Conservation (phyloP, 345 rosid genomes). For the Schrenkiella parvula region DNA sequence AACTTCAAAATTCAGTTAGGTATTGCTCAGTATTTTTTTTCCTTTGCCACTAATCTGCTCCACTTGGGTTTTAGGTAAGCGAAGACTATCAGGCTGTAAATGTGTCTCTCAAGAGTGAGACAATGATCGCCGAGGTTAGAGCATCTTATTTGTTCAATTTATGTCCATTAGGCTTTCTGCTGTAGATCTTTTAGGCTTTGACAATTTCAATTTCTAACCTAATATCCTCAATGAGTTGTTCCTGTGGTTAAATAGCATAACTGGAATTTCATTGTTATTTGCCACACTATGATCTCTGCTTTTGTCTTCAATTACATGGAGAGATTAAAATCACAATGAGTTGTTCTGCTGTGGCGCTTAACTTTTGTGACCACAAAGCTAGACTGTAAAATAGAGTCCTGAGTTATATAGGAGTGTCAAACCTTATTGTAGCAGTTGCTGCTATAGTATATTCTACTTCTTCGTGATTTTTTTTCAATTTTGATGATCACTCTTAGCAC, state of each 20-base stretch:
- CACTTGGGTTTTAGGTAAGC: conserved; percentile 51
- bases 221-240: not conserved
- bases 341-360: not conserved
- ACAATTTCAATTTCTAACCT: conserved; percentile 1
- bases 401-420: not conserved
- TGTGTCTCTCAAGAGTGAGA: conserved; percentile 74
- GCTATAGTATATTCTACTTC: not conserved
- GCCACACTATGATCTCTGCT: not conserved
- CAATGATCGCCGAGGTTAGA: conserved; percentile 77
- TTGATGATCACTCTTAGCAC: not conserved
- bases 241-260: not conserved
- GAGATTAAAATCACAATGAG: not conserved
- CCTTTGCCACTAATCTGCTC: conserved; percentile 22
- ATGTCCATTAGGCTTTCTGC: conserved; percentile 6
- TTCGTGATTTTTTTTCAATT: not conserved
- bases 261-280: conserved; percentile 3
- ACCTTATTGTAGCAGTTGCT: conserved; percentile 19
- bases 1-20: conserved; percentile 48
- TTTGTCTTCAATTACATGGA: not conserved
- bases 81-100: conserved; percentile 95
- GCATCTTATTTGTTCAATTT: conserved; percentile 17
- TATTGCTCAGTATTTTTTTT: conserved; percentile 9
- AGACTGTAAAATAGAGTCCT: conserved; percentile 4
- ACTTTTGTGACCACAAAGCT: conserved; percentile 5
- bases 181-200: not conserved